Base-by-base conservation (phyloP, 2,329 filamentous ascomycete species). In the Diaporthe vexans region DNA sequence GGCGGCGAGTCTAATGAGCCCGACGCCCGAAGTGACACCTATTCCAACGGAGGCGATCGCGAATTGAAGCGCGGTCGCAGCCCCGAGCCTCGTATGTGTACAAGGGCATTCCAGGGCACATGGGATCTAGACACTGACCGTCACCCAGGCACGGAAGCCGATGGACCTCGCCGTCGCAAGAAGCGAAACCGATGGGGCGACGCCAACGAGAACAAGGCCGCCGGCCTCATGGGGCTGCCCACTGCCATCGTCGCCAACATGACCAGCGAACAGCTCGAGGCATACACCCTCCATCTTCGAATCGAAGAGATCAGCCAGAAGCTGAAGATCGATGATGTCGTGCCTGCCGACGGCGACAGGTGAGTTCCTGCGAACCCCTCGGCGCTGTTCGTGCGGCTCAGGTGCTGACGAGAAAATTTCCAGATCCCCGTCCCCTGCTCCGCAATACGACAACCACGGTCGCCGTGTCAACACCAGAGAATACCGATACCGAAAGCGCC, bases 241-340 rank as follows among this genome's bases (percentile, higher is more conserved):
- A 99, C 97, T 21, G 95, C 96, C 81, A 98, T 99, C 83, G 92
- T 96, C 85, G 95, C 95, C 77, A 95, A 96, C 85, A 99, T 99
- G 95, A 99, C 97, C 73, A 96, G 93, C 82, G 97, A 99, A 85
- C 97, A 99, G 88, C 91, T 98, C 72, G 97, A 99, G 83, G 97
- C 97, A 26, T 99, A 99, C 83, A 97, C 95, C 29, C 88, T 98
- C 78, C 96, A 99, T 86, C 87, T 99, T 81, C 95, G 97, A 81
- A 98, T 99, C 81, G 96, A 99, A 84, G 97, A 99, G 85, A 99
- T 99, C 81, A 98, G 95, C 83, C 96, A 99, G 87, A 99, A 99
- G 90, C 91, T 99, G 79, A 94, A 96, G 81, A 99, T 99, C 84
- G 97, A 98, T 86, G 97, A 99, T 88, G 97, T 99, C 72, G 97